phyloP scores from a whole-genome alignment of 129 eudicot species.

The Centaurea solstitialis region DNA sequence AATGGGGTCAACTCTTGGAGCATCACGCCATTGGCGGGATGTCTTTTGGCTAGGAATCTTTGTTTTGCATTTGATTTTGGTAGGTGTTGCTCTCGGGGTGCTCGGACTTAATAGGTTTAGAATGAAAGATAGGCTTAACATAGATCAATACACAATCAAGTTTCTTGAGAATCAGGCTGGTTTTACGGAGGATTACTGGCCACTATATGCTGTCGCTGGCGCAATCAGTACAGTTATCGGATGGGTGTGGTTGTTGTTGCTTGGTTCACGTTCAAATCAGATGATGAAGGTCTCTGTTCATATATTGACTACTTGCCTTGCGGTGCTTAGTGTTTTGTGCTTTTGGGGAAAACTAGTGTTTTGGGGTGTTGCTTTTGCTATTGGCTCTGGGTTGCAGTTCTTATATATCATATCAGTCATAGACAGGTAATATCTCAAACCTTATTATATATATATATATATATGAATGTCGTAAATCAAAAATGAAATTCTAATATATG shows the following conservation, averaged over 20 bases:
- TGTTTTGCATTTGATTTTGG: constrained; percentile 58
- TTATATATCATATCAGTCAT: constrained; percentile 88
- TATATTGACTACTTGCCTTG: constrained; percentile 88
- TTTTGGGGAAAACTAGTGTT: constrained; percentile 78
- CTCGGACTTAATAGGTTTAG: constrained; percentile 76
- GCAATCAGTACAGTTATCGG: constrained; percentile 74
- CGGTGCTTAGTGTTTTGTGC: constrained; percentile 84
- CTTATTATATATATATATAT: not conserved
- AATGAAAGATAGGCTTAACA: constrained; percentile 85
- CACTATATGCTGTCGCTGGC: constrained; percentile 82
- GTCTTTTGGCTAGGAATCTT: constrained; percentile 84
- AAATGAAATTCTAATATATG: too few relatives aligned
- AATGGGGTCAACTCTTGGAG: constrained; percentile 39
- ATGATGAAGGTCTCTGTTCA: constrained; percentile 94
- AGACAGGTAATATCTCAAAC: constrained; percentile 62
- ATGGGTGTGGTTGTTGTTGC: constrained; percentile 78
- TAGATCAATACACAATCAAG: constrained; percentile 58
- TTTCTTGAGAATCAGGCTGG: constrained; percentile 68
- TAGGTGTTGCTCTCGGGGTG: constrained; percentile 72
- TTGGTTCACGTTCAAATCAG: constrained; percentile 77
- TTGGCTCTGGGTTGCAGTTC: constrained; percentile 90
- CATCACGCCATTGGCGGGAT: constrained; percentile 85
- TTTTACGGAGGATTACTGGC: constrained; percentile 95
- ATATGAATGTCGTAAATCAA: not conserved
- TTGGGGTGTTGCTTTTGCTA: constrained; percentile 91